Evolutionary conservation across 2,329 filamentous ascomycete species (phyloP), one percentile per base, ranked within the genome.

Genomic region (Aspergillaceae sp.): DNA sequence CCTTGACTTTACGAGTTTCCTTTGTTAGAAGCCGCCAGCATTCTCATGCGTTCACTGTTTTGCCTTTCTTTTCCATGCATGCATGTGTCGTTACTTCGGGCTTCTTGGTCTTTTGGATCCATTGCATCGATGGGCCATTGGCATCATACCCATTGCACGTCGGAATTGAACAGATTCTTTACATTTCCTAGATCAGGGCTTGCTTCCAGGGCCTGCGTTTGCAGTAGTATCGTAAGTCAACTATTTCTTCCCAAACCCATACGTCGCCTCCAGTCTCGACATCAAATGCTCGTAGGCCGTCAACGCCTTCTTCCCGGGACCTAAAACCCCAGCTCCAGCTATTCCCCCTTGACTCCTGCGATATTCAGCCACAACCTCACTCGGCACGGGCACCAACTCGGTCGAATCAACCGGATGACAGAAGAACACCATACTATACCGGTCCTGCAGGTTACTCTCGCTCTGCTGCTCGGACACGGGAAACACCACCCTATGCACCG

Each of bases 401-500:
- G 71, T 76, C 5, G 71, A 64, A 59, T 82, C 72, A n/a, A 75
- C 52, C 5, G 80, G 79, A 64, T 83, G 79, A 54, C 77, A 81
- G 58, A 83, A 83, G 56, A 79, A 83, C 26, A 75, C 79, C 50
- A 82, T 75, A 46, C 72, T 76, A 56, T 80, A 81, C 47, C 79
- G 60, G 50, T 77, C 74, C 50, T 68, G 63, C n/a, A 56, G 53
- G 5, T 32, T 5, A 27, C 64, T 63, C 41, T 72, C 61, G n/a
- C 64, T 53, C 27, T 57, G 50, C 50, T 63, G 51, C 29, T 65
- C 69, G 0, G 68, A 68, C 29, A 63, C 57, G 1, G 76, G 75
- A 53, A 95, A 92, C 0, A 91, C 81, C 29, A 97, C 92, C 7
- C 91, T 75, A 62, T 97, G 92, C 4, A 96, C 80, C 0, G 91